A percentile compares a stretch with the other conserved stretches of the same genome.
Conservation (phyloP, 1,139 yeast species). For the Candida labiduridarum region DNA sequence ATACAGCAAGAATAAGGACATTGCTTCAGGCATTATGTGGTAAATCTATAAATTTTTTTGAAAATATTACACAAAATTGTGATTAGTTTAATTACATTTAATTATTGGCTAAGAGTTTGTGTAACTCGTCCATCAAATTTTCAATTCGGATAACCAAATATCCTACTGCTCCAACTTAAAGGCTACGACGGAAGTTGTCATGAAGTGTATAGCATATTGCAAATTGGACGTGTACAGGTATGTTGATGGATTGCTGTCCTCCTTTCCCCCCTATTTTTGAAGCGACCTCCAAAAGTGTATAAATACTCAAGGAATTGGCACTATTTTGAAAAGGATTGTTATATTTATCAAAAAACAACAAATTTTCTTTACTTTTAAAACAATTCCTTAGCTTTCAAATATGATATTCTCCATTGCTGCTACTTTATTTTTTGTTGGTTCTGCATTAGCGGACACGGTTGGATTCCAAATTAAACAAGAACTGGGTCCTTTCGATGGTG, state of each 20-base stretch:
- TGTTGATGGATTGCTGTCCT: neutral
- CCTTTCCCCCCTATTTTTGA: neutral
- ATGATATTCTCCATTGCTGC: neutral
- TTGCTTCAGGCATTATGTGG: no score
- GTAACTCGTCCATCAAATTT: neutral
- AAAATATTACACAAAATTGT: no score
- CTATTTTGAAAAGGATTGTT: neutral
- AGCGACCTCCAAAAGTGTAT: neutral
- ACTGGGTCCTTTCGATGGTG: neutral
- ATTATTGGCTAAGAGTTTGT: no score
- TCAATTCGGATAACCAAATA: neutral
- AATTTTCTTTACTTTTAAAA: no score
- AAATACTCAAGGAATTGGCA: neutral
- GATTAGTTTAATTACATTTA: no score
- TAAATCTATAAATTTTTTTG: no score
- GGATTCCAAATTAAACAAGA: neutral
- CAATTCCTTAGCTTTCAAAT: neutral
- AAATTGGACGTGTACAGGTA: neutral
- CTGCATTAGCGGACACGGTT: conserved; percentile 1
- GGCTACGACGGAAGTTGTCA: neutral
- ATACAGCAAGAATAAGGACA: no score
- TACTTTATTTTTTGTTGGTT: neutral
- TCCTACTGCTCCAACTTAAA: neutral
- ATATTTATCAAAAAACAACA: neutral
- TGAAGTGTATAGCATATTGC: neutral